Evolutionary conservation across 805 yeast species (phyloP).

Genomic region (Sugiyamaella floridensis): DNA sequence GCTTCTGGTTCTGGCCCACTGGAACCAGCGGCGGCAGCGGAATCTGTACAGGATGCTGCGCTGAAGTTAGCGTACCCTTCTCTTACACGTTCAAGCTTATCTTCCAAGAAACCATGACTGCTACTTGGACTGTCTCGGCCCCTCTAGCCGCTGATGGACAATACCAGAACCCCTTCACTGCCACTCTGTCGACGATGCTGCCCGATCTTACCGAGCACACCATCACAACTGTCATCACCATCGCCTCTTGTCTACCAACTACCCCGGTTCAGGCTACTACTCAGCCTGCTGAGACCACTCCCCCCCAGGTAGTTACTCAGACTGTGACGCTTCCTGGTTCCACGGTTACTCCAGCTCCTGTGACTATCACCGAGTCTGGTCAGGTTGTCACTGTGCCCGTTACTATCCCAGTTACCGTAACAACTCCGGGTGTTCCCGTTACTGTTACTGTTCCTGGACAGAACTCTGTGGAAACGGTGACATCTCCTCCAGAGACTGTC

Average conservation of each 20-base stretch:
- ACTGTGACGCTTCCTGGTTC: constrained; percentile 7
- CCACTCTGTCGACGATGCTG: constrained; percentile 30
- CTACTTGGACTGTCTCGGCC: constrained; percentile 23
- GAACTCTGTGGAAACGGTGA: neutral
- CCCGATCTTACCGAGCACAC: constrained; percentile 46
- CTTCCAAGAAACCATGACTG: constrained; percentile 8
- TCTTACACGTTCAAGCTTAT: constrained; percentile 18
- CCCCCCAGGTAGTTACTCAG: neutral
- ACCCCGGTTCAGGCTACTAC: constrained; percentile 14
- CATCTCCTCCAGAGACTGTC: constrained; percentile 1
- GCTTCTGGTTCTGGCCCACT: constrained; percentile 23
- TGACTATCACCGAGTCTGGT: neutral
- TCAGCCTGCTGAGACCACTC: constrained; percentile 2
- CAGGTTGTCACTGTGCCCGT: constrained; percentile 8
- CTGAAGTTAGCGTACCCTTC: constrained; percentile 21
- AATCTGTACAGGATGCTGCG: constrained; percentile 28
- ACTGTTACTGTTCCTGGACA: constrained; percentile 2
- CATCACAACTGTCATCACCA: constrained; percentile 20
- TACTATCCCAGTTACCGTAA: constrained; percentile 4
- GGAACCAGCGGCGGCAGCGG: constrained; percentile 18
- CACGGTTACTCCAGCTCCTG: neutral
- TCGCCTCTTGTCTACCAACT: constrained; percentile 16
- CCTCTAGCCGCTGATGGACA: constrained; percentile 16
- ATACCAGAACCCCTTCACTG: constrained; percentile 16
- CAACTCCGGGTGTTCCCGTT: neutral